phyloP scores from a whole-genome alignment of 768 basidiomycete species.

The Tulasnella sp. region DNA sequence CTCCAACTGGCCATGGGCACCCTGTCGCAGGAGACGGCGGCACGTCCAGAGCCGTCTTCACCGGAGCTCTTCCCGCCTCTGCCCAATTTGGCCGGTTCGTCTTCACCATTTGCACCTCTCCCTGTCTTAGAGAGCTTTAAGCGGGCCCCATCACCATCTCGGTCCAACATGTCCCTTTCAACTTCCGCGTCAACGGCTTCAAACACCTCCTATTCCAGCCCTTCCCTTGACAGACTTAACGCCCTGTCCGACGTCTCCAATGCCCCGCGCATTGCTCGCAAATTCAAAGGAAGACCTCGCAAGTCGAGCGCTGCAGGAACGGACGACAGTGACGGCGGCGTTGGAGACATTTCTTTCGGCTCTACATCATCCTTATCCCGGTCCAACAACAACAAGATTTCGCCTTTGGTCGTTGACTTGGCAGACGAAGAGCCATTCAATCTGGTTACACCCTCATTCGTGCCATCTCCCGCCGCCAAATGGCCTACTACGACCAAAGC shows the following conservation, averaged over 20 bases:
- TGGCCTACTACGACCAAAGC: background rate
- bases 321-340: background rate
- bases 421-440: background rate
- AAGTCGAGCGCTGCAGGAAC: background rate
- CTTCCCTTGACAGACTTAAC: background rate
- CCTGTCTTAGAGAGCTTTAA: background rate
- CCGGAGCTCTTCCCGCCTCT: background rate
- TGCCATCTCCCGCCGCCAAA: background rate
- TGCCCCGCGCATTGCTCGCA: constrained; percentile 3
- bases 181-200: constrained; percentile 12
- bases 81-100: background rate
- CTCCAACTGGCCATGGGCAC: background rate
- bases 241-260: background rate
- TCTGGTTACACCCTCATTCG: constrained; percentile 3
- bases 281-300: constrained; percentile 2
- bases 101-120: background rate
- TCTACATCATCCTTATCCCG: background rate
- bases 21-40: background rate
- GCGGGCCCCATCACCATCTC: background rate
- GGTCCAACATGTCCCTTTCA: constrained; percentile 8
- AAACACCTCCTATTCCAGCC: background rate
- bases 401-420: background rate
- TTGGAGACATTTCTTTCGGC: constrained; percentile 6
- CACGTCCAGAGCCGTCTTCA: background rate
- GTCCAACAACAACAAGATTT: background rate